Base-by-base conservation (phyloP, 108 stramenopile genomes). In the Epithemia pelagica region DNA sequence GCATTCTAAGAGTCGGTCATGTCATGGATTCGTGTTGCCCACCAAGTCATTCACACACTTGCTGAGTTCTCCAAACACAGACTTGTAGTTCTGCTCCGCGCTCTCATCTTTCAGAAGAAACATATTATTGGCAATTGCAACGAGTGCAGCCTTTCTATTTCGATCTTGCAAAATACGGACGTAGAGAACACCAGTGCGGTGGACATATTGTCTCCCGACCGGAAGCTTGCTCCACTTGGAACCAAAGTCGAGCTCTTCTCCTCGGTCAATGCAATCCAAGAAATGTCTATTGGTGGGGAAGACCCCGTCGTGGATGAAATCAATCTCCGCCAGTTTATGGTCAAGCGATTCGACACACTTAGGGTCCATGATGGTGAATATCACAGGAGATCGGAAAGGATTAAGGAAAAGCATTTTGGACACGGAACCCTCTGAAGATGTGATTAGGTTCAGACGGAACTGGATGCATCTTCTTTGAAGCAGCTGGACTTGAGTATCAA, bases 401-500 rank as follows among this genome's bases (percentile, higher is more conserved):
- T 91, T 85, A 20, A 87, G 65, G 55, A 84, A 89, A 26, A 85
- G 62, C 54, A 82, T 73, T 66, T 68, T 70, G 10, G 82, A 78
- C 23, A 82, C 77, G 1, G 85, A 83, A 28, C 72, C 72, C 29
- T 89, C 77, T 30, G 89, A 88, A 33, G 83, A 84, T 32, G 66
- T 66, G 32, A 87, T 71, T 22, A 93, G 72, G 20, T 81, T 80
- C 23, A 93, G 77, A n/a, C 87, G 90, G 62, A 81, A 91, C 65
- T 91, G 87, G 25, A 78, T 64, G 54, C 90, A 91, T 30, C 89
- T 77, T 20, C 90, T 74, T 32, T 88, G 86, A 28, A 94, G 71
- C 20, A 84, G 74, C 51, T 90, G 84, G n/a, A 90, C 74, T 68
- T 95, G 90, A 24, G 84, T 71, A 53, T 95, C 91, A 59, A 95